Evolutionary conservation across 2,329 filamentous ascomycete genomes (phyloP).

Genomic region (Epichloe sibirici): DNA sequence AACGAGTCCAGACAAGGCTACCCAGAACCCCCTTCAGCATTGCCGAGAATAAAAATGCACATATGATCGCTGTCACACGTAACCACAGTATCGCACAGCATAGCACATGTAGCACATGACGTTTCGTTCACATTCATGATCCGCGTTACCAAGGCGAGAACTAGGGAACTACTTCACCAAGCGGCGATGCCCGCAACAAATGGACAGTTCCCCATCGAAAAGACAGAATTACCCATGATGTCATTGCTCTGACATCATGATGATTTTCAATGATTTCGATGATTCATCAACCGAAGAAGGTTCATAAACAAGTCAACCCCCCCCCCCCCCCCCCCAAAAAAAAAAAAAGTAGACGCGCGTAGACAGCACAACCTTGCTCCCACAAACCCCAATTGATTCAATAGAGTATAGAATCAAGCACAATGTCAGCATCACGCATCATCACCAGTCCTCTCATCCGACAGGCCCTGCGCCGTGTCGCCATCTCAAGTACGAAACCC

Average conservation of each 20-base stretch:
- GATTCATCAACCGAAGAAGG: background rate
- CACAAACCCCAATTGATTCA: no score
- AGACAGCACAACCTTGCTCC: no score
- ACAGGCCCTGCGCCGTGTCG: background rate
- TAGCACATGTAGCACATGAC: no score
- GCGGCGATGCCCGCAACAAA: background rate
- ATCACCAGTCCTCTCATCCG: slow-evolving; percentile 1
- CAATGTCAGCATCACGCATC: slow-evolving; percentile 3
- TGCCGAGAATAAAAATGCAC: no score
- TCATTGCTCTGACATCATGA: background rate
- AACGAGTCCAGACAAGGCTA: no score
- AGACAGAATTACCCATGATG: background rate
- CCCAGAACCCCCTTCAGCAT: no score
- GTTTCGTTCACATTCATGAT: no score
- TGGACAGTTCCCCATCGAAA: background rate
- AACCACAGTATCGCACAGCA: no score
- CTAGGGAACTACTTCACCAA: no score
- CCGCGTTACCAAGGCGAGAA: no score
- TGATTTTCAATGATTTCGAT: background rate
- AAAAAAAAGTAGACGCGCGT: background rate
- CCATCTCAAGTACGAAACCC: background rate
- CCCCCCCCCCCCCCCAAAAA: slow-evolving; percentile 14
- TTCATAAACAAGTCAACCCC: background rate
- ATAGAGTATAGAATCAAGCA: background rate
- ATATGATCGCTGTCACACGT: no score